Evolutionary conservation across 75 land plant genomes (phyloP), one percentile per base, ranked within the genome.

Genomic region (Pinus taeda): DNA sequence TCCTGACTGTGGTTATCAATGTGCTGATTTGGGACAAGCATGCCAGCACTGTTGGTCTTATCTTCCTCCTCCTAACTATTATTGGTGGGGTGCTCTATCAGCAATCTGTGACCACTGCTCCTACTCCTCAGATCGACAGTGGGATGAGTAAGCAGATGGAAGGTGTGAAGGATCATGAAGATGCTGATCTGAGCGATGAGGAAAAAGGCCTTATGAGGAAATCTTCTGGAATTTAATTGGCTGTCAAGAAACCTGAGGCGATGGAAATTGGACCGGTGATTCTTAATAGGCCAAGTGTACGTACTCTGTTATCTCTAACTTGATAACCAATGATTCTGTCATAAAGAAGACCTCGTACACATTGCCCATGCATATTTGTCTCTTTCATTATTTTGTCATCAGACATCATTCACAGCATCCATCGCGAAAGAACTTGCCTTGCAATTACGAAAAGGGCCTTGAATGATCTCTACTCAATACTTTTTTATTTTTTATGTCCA

Each of bases 11-110:
- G 63, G 88, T 84, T 11, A 92, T 95, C 78, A 95, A 95, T 84
- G 96, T 92, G 42, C 21, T 90, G 69, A 90, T 95, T 70, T 95
- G 98, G 98, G 91, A 90, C 62, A 92, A 90, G 84, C 98, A 95
- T 84, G 95, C 95, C 11, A 87, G 70, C 57, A 79, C 83, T 4
- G 62, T 85, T 63, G 97, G 97, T 6, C 82, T 94, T 80, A 57
- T 90, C 36, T 93, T 89, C 39, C 79, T 95, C 75, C 88, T 95
- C 3, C 72, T 90, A 12, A 93, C 96, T 4, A 76, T 95, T 74
- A 77, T 78, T 57, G 98, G 98, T 3, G 98, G 98, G 15, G 84
- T 95, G 71, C 63, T 90, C 60, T 95, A 95, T 78, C 98, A 95
- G 88, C 98, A 95, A 76, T 95, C 98, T 1, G 93, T 88, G 55